Conservation (phyloP, 2,329 filamentous ascomycete genomes). For the Alternaria sp. region DNA sequence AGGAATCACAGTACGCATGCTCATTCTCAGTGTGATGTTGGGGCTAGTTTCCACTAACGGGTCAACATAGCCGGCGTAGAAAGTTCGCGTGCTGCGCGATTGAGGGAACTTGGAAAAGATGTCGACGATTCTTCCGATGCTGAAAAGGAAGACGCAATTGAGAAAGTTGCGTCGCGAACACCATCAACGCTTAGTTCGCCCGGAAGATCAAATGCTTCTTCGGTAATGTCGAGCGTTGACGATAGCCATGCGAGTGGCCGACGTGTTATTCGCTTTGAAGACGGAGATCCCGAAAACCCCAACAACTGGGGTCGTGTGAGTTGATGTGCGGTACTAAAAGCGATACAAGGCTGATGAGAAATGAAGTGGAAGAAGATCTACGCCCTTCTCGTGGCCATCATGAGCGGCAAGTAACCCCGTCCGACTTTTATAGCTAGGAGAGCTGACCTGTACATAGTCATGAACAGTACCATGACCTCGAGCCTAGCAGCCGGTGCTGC, state of each 20-base stretch:
- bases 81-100: slow-evolving; percentile 23
- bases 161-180: slow-evolving; percentile 27
- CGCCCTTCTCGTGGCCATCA: slow-evolving; percentile 64
- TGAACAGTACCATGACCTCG: slow-evolving; percentile 74
- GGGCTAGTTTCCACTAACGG: slow-evolving; percentile 9
- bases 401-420: slow-evolving; percentile 56
- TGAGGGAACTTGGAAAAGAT: slow-evolving; percentile 34
- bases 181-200: slow-evolving; percentile 15
- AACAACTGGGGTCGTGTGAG: slow-evolving; percentile 53
- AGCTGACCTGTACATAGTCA: slow-evolving; percentile 32
- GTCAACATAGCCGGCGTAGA: slow-evolving; percentile 24
- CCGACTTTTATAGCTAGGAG: neutral
- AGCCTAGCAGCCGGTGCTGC: slow-evolving; percentile 69
- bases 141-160: slow-evolving; percentile 38
- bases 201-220: slow-evolving; percentile 21
- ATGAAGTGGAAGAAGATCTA: slow-evolving; percentile 62
- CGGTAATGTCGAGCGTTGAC: slow-evolving; percentile 8
- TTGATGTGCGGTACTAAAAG: neutral
- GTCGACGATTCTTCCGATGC: slow-evolving; percentile 30
- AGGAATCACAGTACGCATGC: slow-evolving; percentile 24
- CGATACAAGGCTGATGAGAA: neutral
- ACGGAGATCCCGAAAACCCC: slow-evolving; percentile 52
- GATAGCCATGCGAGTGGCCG: slow-evolving; percentile 15
- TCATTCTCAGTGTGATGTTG: neutral
- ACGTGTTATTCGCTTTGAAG: slow-evolving; percentile 50